Evolutionary conservation across 495 filamentous ascomycete genomes (phyloP), one percentile per base, ranked within the genome.

Genomic region (Hyphodiscus hymeniophilus): DNA sequence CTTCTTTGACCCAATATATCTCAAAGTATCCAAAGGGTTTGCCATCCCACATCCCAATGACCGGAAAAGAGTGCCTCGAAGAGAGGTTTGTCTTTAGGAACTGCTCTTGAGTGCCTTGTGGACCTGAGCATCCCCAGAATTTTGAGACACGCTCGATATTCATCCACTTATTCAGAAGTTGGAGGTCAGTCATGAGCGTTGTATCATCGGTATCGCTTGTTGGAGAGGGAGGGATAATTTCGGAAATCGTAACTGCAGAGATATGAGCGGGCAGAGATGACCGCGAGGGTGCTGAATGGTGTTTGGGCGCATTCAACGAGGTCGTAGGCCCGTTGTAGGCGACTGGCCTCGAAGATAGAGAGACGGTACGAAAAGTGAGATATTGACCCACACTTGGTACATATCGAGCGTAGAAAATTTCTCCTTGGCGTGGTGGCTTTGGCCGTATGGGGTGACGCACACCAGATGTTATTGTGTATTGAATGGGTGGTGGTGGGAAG

Each of bases 1-100:
- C 94, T 61, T 98, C 92, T 56, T 95, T 95, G 2, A 92, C 90
- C 94, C 94, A 98, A 67, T 98, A 98, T 32, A 98, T 76, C 69
- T 98, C 94, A 59, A 98, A 95, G 57, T 94, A 98, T 0, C 92
- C 92, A 65, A 97, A 98, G 0, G 92, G 92, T 48, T 90, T 84
- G 2, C 87, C 90, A 44, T 94, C 87, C 89, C 90, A 98, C 68
- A 85, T 81, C 24, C 87, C 92, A 54, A 98, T 91, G 1, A 82
- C 86, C 0, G 92, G 94, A 67, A 95, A 95, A 41, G 79, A 87
- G 63, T 96, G 84, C 8, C 69, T 71, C 23, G 69, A 76, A 10
- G 71, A 73, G 33, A 97, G 63, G 13, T 75, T 81, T 13, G 66
- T 63, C 1, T 72, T 61, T 5, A 98, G 71, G 54, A 95, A 89